A percentile compares a stretch with the other conserved stretches of the same genome.
These are phyloP conservation scores for Phytophthora fragariaefolia DNA, from an alignment of 352 stramenopile species.

Conservation along the genomic window DNA sequence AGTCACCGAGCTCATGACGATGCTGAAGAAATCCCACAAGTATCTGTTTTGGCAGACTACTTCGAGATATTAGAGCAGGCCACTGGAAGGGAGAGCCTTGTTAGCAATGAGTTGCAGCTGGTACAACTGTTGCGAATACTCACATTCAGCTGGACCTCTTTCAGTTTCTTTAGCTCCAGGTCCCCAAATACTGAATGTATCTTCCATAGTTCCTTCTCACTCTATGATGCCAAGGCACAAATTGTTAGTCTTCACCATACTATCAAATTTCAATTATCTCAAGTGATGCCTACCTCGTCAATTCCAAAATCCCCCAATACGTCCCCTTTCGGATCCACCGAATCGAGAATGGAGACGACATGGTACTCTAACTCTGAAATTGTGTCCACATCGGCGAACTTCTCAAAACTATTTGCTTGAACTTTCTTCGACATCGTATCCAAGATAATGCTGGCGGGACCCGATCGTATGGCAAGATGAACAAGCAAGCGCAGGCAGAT, in stretches of 20 bases:
- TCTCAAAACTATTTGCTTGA: slow-evolving; percentile 38
- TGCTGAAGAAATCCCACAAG: slow-evolving; percentile 46
- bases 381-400: slow-evolving; percentile 44
- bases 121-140: slow-evolving; percentile 10
- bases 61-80: slow-evolving; percentile 54
- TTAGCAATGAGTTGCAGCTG: not conserved
- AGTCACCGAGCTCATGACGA: slow-evolving; percentile 65
- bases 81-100: slow-evolving; percentile 36
- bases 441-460: slow-evolving; percentile 44
- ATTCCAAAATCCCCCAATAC: slow-evolving; percentile 27
- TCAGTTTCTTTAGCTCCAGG: slow-evolving; percentile 55
- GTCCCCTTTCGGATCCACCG: slow-evolving; percentile 31
- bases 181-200: slow-evolving; percentile 54
- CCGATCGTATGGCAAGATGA: slow-evolving; percentile 50
- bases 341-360: slow-evolving; percentile 44
- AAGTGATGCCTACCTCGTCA: slow-evolving; percentile 46
- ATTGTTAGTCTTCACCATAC: too few species aligned
- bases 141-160: slow-evolving; percentile 58
- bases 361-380: slow-evolving; percentile 62
- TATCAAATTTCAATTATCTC: not conserved
- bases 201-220: slow-evolving; percentile 35
- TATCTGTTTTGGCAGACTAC: slow-evolving; percentile 36
- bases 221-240: slow-evolving; percentile 1
- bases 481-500: slow-evolving; percentile 63
- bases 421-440: slow-evolving; percentile 44